Evolutionary conservation across 108 stramenopile genomes (phyloP).

Genomic region (Cyclotella kingstonii): DNA sequence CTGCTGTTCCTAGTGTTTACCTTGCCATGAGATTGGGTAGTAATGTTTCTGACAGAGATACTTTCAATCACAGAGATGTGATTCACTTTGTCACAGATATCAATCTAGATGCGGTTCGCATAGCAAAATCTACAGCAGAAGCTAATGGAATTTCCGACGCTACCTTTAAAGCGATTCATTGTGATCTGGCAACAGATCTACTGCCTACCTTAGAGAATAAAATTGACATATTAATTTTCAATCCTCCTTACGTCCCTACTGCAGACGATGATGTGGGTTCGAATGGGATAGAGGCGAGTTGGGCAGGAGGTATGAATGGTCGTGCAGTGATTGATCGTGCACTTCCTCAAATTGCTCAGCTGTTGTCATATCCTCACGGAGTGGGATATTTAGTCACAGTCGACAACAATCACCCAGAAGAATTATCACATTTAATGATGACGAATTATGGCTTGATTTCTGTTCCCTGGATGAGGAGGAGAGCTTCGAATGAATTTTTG

Average conservation of each 20-base stretch:
- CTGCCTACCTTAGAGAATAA: conserved; percentile 28
- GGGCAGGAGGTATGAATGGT: conserved; percentile 89
- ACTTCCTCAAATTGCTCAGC: conserved; percentile 67
- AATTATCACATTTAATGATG: conserved; percentile 40
- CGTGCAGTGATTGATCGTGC: conserved; percentile 80
- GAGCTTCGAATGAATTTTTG: conserved; percentile 80
- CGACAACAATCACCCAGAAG: conserved; percentile 84
- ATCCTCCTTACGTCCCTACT: conserved; percentile 94
- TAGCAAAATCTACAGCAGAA: conserved; percentile 58
- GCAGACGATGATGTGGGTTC: conserved; percentile 80
- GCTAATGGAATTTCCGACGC: conserved; percentile 44
- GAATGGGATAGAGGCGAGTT: conserved; percentile 82
- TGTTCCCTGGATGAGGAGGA: conserved; percentile 64
- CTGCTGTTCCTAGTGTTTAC: conserved; percentile 69
- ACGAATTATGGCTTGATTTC: conserved; percentile 48
- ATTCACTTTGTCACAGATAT: conserved; percentile 66
- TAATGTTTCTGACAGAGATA: conserved; percentile 3
- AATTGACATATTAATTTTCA: conserved; percentile 86
- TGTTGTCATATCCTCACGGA: conserved; percentile 61
- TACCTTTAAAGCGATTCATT: conserved; percentile 51
- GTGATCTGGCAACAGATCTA: conserved; percentile 66
- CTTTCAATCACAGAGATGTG: background rate
- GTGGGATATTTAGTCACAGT: conserved; percentile 84
- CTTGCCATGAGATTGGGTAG: conserved; percentile 47
- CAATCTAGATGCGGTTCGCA: conserved; percentile 70